Base-by-base conservation (phyloP, 2,329 filamentous ascomycete species). In the Orbilia quercus region DNA sequence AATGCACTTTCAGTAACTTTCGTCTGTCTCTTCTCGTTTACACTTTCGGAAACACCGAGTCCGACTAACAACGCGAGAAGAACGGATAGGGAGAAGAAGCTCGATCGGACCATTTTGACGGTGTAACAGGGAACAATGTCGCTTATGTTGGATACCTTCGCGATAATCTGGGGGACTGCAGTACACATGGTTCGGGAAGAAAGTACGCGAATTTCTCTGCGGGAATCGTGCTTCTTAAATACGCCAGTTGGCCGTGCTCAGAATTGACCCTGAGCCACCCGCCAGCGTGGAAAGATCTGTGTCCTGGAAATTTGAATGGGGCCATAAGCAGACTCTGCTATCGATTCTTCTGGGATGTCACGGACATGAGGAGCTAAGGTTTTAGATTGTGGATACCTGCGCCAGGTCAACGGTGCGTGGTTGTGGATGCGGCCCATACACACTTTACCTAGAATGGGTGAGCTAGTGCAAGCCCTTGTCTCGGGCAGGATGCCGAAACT, bases 161-260 rank as follows among this genome's bases (percentile, higher is more conserved):
- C 28, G 28, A 31, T 31, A 31, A 31, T 9, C 28, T 31, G 9
- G 9, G 28, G 28, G 9, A 9, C 28, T 4, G 28, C 28, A 31
- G 9, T 4, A 64, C 28, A 18, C 6, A 51, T 42, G n/a, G n/a
- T 28, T 48, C 42, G 18, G 60, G 18, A 40, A 57, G 40, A 31
- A 34, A n/a, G 40, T 31, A 50, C 42, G 60, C 36, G 50, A 55
- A 65, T 65, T 50, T 16, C 18, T 6, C 5, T n/a, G 18, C 28
- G 38, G 60, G 48, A 57, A 18, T 9, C 7, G 16, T 44, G n/a
- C 60, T 57, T 40, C 31, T 65, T 65, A 65, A 57, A 42, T 65
- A 65, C 60, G 18, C 16, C n/a, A 34, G 12, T 12, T 40, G 11
- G 4, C 12, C 9, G 36, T 40, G 9, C n/a, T 14, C 7, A 12